A percentile compares a stretch with the other conserved stretches of the same genome.
Evolutionary conservation across 176 grass and related monocot genomes (phyloP).

Genomic region (Aegilops sharonensis): DNA sequence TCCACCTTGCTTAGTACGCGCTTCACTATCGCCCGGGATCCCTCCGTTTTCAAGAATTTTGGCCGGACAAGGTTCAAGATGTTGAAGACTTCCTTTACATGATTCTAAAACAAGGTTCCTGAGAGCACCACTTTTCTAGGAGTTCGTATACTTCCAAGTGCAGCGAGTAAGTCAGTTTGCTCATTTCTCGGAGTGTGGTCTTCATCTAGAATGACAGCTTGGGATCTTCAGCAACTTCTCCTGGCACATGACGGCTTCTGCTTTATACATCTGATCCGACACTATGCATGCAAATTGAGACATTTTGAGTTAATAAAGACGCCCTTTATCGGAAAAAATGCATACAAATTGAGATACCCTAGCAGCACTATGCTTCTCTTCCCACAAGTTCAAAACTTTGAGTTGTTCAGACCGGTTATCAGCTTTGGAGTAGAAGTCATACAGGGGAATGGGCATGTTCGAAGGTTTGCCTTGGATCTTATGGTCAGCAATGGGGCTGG

Average conservation of each 20-base stretch:
- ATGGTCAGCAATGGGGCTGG: too few relatives aligned
- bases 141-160: conserved; percentile 66
- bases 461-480: too few relatives aligned
- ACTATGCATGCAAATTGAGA: conserved; percentile 60
- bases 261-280: conserved; percentile 29
- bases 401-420: conserved; percentile 51
- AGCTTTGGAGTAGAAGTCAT: conserved; percentile 78
- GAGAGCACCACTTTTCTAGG: conserved; percentile 77
- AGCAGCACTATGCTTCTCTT: conserved; percentile 70
- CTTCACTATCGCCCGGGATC: conserved; percentile 56
- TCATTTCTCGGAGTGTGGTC: conserved; percentile 81
- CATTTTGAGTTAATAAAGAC: too few relatives aligned
- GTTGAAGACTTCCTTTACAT: conserved; percentile 80
- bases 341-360: conserved; percentile 70
- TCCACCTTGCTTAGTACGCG: conserved; percentile 57
- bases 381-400: conserved; percentile 66
- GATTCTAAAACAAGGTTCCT: conserved; percentile 82
- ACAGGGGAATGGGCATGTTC: conserved; percentile 33
- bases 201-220: conserved; percentile 79
- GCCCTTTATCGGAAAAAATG: conserved; percentile 1
- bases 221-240: conserved; percentile 67
- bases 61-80: conserved; percentile 79
- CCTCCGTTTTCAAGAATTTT: conserved; percentile 58
- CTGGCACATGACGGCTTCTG: conserved; percentile 34
- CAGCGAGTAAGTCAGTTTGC: conserved; percentile 53